Evolutionary conservation across 2,329 filamentous ascomycete species (phyloP), one percentile per base, ranked within the genome.

Genomic region (Sarocladium kiliense): DNA sequence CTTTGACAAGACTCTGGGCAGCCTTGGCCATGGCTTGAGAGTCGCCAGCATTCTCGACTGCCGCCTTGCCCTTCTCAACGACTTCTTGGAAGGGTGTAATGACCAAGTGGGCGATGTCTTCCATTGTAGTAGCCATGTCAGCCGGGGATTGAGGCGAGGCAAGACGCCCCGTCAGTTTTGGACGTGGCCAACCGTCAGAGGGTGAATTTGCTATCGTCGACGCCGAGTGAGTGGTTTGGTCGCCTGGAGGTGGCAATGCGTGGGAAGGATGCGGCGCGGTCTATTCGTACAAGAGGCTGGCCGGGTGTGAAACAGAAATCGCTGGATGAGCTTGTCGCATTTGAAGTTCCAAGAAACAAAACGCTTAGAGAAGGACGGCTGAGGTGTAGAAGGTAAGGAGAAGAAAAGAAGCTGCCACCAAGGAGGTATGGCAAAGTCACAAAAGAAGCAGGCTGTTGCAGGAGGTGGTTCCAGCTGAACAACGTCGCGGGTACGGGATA

Each of bases 41-140:
- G 55, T 72, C 68, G 37, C 67, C 74, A 10, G 77, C 77, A 70
- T 80, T 80, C 25, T 72, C 68, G 49, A 75, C 62, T 0, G 79
- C 79, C 11, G 62, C 57, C 32, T 68, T 75, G 30, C 74, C 78
- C 68, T 80, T 80, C 42, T 78, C 74, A 53, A 80, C 73, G 55
- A 82, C 74, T 44, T 82, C 77, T 54, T 67, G 71, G 60, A 82
- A 82, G 26, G 78, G 77, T 34, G 70, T 70, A 26, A 81, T 66
- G 36, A 80, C 75, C 45, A 82, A 73, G 44, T 71, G 68, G 44
- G 62, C 61, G 23, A 74, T 66, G 51, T 71, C 65, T 56, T 75
- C 71, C 74, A 76, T 76, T 30, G 12, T 58, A 25, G 37, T 47
- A 19, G 47, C 47, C 47, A 51, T 51, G 47, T 3, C 36, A 19